Conservation (phyloP, 2,329 filamentous ascomycete genomes). For the Fusarium sp. region DNA sequence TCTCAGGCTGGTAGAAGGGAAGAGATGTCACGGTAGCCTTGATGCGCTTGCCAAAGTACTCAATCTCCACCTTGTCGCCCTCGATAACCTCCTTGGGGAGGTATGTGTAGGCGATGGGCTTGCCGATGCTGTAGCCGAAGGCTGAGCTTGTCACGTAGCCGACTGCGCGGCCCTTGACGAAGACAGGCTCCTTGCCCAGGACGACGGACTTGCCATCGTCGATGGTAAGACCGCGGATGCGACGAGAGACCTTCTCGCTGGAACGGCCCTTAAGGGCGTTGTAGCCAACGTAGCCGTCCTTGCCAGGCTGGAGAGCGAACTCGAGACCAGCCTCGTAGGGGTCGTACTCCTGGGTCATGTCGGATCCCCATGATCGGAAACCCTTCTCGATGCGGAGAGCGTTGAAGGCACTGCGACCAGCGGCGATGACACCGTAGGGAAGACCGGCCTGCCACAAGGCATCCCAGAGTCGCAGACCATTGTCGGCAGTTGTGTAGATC, state of each 20-base stretch:
- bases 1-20: constrained; percentile 48
- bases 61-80: constrained; percentile 65
- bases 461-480: constrained; percentile 69
- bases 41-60: constrained; percentile 69
- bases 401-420: constrained; percentile 68
- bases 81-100: constrained; percentile 60
- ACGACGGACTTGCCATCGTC: constrained; percentile 68
- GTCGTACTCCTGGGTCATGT: constrained; percentile 70
- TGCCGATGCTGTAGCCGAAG: constrained; percentile 69
- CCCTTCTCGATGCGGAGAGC: constrained; percentile 70
- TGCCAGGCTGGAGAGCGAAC: constrained; percentile 59
- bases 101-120: constrained; percentile 69
- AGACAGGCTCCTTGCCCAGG: constrained; percentile 72
- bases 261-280: constrained; percentile 58
- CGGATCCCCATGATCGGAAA: constrained; percentile 65
- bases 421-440: constrained; percentile 65
- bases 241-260: constrained; percentile 48
- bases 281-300: constrained; percentile 63
- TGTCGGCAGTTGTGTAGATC: constrained; percentile 68
- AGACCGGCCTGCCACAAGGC: constrained; percentile 65
- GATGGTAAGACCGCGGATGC: constrained; percentile 63
- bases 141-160: constrained; percentile 71
- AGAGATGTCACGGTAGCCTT: constrained; percentile 64
- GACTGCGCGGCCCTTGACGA: constrained; percentile 55
- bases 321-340: constrained; percentile 69